phyloP scores from a whole-genome alignment of 306 rosid genomes.

The Luffa aegyptiaca region DNA sequence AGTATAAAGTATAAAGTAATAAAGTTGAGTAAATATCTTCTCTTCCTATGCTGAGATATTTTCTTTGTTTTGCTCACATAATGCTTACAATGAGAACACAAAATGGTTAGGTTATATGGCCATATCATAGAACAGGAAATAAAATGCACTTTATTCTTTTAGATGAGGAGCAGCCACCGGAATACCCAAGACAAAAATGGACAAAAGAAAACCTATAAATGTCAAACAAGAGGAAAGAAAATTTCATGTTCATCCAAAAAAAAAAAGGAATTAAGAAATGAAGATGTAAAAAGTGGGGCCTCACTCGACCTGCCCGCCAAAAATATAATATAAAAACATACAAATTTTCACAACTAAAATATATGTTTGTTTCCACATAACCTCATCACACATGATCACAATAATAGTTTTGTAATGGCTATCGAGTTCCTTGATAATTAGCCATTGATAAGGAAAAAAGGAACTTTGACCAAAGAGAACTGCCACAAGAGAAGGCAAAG shows the following conservation, averaged over 20 bases:
- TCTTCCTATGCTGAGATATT: background rate
- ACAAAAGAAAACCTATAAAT: background rate
- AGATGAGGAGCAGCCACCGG: background rate
- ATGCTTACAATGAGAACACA: background rate
- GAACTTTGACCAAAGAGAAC: conserved; percentile 51
- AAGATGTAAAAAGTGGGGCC: background rate
- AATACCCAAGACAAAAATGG: background rate
- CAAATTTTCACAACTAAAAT: background rate
- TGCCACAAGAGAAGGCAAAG: conserved; percentile 98
- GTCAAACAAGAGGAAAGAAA: background rate
- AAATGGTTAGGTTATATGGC: background rate
- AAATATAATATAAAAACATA: conserved; percentile 1
- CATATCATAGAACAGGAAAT: background rate
- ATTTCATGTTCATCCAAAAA: background rate
- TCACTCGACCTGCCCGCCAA: background rate
- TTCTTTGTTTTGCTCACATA: background rate
- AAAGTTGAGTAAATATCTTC: background rate
- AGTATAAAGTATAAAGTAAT: background rate
- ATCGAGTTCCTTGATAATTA: conserved; percentile 35
- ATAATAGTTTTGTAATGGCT: conserved; percentile 27
- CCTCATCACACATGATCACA: conserved; percentile 19
- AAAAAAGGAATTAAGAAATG: background rate
- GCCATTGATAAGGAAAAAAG: conserved; percentile 22
- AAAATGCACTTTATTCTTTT: background rate
- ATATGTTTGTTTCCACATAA: conserved; percentile 9